Evolutionary conservation across 2,329 filamentous ascomycete species (phyloP), one percentile per base, ranked within the genome.

Genomic region (Graphilbum ipis-grandicollis): DNA sequence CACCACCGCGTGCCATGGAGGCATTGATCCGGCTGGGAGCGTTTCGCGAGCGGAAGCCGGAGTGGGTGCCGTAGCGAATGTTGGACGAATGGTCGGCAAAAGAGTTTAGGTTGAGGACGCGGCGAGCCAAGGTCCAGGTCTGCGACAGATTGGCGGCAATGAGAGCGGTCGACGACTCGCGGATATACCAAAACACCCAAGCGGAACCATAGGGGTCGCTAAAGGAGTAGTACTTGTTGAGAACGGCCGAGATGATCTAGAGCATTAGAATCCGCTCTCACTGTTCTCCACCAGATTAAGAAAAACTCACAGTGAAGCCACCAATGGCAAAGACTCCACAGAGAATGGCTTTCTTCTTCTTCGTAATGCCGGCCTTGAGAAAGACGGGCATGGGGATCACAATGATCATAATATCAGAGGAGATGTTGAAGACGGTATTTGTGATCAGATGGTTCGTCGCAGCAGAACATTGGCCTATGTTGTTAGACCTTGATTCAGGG

Each of bases 321-420:
- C 62, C 63, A 23, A 67, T 45, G 9, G 56, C 53, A 39, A 67
- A 65, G 19, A 67, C 55, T 5, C 48, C 49, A 34, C 56, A 56
- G 1, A 76, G 57, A 1, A 71, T 56, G 0, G 63, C 37, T 50
- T 75, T 75, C 46, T 68, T 63, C 47, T 60, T 66, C 2, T 56
- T 30, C 6, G 59, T 53, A 2, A 75, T 54, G 33, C 62, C 59
- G 1, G 71, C 60, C 19, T 58, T 58, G 10, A 66, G 44, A 19
- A 75, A 56, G 19, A 66, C 44, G 2, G 70, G 69, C 43, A 75
- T 57, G 1, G 70, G 68, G 17, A 76, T 63, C 4, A 59, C 47
- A 21, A 76, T 63, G 48, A 77, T 74, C 54, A 69, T 59, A 3
- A 73, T 28, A 43, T 76, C 72, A 19, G 68, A 72, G 3, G 65